A percentile compares a stretch with the other conserved stretches of the same genome.
These are phyloP conservation scores for Chalara sp. DNA, from an alignment of 2,329 filamentous ascomycete species.

Conservation along the genomic window DNA sequence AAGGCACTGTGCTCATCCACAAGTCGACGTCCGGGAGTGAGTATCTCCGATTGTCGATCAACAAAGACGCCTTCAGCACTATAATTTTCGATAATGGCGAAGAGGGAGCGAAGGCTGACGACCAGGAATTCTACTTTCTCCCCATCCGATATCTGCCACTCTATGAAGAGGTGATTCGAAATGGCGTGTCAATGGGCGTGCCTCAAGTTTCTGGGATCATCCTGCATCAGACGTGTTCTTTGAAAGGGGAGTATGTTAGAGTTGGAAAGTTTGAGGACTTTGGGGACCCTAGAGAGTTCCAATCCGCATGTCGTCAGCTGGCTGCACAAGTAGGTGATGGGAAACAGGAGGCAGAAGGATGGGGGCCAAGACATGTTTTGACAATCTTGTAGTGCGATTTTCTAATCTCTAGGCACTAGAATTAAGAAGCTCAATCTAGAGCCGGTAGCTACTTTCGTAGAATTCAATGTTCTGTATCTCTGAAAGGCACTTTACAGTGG, in stretches of 20 bases:
- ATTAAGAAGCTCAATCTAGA: too few species aligned
- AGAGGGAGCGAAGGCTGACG: background rate
- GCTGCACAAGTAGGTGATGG: too few species aligned
- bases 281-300: background rate
- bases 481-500: too few species aligned
- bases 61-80: background rate
- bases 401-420: too few species aligned
- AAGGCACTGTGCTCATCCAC: background rate
- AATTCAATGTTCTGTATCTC: too few species aligned
- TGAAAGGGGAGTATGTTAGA: background rate
- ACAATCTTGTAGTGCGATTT: too few species aligned
- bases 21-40: background rate
- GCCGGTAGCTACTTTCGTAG: too few species aligned
- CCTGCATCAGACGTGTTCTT: background rate
- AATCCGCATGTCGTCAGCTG: background rate
- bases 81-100: background rate
- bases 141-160: background rate
- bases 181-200: background rate
- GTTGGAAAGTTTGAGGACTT: background rate
- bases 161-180: background rate
- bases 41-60: background rate
- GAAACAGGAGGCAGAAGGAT: too few species aligned
- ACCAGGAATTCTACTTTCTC: background rate
- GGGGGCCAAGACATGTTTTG: too few species aligned
- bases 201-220: background rate